Percentiles rank a stretch among this genome's conserved stretches.
Conservation (phyloP, 441 rosid species). For the Aquilaria agallochum region DNA sequence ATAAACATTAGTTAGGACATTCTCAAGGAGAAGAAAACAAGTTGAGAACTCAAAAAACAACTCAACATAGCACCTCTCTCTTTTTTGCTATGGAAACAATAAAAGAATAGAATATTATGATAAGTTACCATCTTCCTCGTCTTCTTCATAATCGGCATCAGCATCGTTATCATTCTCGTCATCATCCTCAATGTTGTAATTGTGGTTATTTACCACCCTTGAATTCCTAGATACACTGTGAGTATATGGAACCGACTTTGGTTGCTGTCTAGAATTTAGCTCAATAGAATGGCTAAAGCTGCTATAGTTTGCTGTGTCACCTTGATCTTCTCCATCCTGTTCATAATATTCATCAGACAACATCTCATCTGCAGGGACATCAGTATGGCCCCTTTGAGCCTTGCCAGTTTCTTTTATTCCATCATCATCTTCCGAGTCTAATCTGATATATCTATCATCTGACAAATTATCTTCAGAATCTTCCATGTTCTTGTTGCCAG, state of each 20-base stretch:
- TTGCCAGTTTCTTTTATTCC: slow-evolving; percentile 44
- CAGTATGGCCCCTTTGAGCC: slow-evolving; percentile 65
- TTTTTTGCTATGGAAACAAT: slow-evolving; percentile 5
- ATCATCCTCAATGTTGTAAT: slow-evolving; percentile 27
- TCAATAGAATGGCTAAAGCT: slow-evolving; percentile 50
- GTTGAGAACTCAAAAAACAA: neutral
- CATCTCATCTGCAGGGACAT: slow-evolving; percentile 98
- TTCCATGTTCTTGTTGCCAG: slow-evolving; percentile 42
- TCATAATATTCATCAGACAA: slow-evolving; percentile 99
- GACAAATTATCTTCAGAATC: slow-evolving; percentile 56
- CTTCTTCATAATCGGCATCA: slow-evolving; percentile 75
- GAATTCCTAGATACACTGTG: slow-evolving; percentile 52
- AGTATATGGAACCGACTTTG: slow-evolving; percentile 35
- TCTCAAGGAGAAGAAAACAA: neutral
- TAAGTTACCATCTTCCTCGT: slow-evolving; percentile 76
- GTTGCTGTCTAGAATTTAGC: slow-evolving; percentile 46
- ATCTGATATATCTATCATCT: slow-evolving; percentile 45
- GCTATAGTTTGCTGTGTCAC: slow-evolving; percentile 63
- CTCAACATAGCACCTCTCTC: too few relatives aligned
- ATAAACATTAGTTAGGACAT: slow-evolving; percentile 4
- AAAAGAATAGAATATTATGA: slow-evolving; percentile 18
- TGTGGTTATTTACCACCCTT: slow-evolving; percentile 35
- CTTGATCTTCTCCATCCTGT: slow-evolving; percentile 96
- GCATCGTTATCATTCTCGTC: slow-evolving; percentile 45
- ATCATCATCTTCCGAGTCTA: slow-evolving; percentile 68